Conservation (phyloP, 345 rosid species). For the Kernera saxatilis region DNA sequence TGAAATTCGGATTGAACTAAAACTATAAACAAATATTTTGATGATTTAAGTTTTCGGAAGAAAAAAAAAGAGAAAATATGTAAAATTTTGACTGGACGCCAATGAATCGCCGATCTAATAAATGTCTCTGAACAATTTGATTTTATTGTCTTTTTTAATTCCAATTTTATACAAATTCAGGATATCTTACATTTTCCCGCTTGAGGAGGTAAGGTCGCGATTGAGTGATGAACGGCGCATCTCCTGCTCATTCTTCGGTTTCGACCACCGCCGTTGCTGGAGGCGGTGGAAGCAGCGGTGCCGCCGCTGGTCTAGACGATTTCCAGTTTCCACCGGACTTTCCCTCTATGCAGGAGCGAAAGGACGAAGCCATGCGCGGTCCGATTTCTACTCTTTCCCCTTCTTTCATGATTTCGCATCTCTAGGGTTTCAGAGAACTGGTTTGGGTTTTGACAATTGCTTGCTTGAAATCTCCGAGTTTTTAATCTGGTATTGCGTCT, state of each 20-base stretch:
- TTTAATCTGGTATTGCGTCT: no score
- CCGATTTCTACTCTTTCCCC: background rate
- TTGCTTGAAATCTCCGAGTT: background rate
- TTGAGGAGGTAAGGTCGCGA: background rate
- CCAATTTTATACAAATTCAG: no score
- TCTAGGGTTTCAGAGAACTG: background rate
- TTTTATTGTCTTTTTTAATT: no score
- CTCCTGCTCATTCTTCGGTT: conserved; percentile 65
- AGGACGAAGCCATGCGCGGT: conserved; percentile 38
- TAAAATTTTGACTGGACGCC: no score
- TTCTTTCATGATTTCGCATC: background rate
- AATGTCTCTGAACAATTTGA: no score
- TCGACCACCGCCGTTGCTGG: conserved; percentile 69
- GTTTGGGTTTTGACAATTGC: background rate
- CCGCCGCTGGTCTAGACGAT: conserved; percentile 49
- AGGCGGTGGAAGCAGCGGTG: conserved; percentile 51
- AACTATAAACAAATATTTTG: no score
- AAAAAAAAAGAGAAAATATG: no score
- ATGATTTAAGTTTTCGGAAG: no score
- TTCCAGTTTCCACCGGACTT: conserved; percentile 59
- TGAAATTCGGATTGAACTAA: no score
- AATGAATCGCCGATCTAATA: no score
- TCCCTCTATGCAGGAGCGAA: conserved; percentile 47
- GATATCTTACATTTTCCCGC: background rate
- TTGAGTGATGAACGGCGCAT: conserved; percentile 52